Base-by-base conservation (phyloP, 495 filamentous ascomycete species). In the Cercophora scortea region DNA sequence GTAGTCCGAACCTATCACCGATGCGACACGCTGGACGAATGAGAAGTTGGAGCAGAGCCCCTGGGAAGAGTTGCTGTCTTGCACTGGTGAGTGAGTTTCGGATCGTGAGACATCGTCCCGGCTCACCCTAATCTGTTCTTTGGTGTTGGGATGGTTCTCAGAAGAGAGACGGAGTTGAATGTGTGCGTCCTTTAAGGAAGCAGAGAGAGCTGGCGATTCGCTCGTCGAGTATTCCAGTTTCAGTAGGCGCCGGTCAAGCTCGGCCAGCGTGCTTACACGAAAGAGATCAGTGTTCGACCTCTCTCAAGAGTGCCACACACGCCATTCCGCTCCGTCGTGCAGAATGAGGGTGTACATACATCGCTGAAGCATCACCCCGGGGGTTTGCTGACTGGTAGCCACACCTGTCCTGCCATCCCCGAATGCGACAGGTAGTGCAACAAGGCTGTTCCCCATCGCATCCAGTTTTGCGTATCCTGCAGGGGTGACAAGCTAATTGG, bases 381-480 rank as follows among this genome's bases (percentile, higher is more conserved):
- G 3, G 2, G 38, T 40, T 40, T 51, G 51, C 55, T 33, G 52
- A 35, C 18, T 58, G 55, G 42, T 60, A 67, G 5, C 47, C 44
- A 48, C 61, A 62, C 49, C 50, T 48, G 16, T 59, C 56, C n/a
- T 57, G 46, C 60, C 60, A 62, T 18, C 54, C 56, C 35, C 60
- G 32, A 6, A 52, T 12, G 11, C 46, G 32, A 45, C 60, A 62
- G 2, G 53, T 49, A 1, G 47, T 46, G 42, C 60, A 62, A 12
- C 56, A 45, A 0, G 60, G 60, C 45, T 50, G 56, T 16, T 50
- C 18, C 10, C 60, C 60, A 47, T 62, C 61, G 49, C 64, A 65
- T 7, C 61, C 64, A 0, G 63, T 58, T 17, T 61, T 60, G 11
- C 56, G 53, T 1, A 42, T 55, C 10, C 60, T 60, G 49, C 64